Evolutionary conservation across 2,329 filamentous ascomycete genomes (phyloP).

Genomic region (Orbilia quercus): DNA sequence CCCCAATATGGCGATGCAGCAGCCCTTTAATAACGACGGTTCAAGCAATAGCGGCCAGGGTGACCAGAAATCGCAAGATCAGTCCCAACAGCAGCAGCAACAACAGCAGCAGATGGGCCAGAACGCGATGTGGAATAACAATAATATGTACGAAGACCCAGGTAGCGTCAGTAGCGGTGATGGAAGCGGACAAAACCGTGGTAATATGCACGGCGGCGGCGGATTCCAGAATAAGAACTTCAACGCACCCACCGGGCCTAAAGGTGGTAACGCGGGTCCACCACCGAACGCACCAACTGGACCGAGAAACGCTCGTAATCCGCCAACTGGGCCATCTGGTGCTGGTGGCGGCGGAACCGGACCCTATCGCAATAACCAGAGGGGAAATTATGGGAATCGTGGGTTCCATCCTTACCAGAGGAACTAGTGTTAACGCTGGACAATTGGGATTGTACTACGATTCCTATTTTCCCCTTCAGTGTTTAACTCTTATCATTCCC

Average conservation of each 20-base stretch:
- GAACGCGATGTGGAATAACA: slow-evolving; percentile 57
- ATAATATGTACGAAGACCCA: slow-evolving; percentile 54
- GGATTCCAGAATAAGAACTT: slow-evolving; percentile 63
- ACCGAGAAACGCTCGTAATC: slow-evolving; percentile 78
- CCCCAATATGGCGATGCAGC: slow-evolving; percentile 63
- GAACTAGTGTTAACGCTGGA: slow-evolving; percentile 14
- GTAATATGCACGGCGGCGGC: slow-evolving; percentile 61
- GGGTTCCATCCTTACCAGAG: slow-evolving; percentile 55
- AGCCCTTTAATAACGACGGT: slow-evolving; percentile 60
- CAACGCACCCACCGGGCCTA: slow-evolving; percentile 62
- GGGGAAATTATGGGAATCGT: slow-evolving; percentile 28
- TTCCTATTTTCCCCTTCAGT: no score
- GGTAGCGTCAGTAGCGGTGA: slow-evolving; percentile 32
- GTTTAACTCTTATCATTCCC: no score
- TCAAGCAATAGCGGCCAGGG: slow-evolving; percentile 57
- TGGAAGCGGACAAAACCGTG: slow-evolving; percentile 61
- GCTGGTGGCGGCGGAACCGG: slow-evolving; percentile 23
- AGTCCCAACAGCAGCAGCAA: slow-evolving; percentile 49
- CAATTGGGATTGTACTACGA: no score
- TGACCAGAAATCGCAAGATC: slow-evolving; percentile 52
- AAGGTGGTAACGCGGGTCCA: slow-evolving; percentile 67
- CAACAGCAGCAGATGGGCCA: slow-evolving; percentile 57
- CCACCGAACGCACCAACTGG: slow-evolving; percentile 91
- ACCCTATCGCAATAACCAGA: slow-evolving; percentile 29
- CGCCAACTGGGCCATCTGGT: slow-evolving; percentile 62